phyloP scores from a whole-genome alignment of 257 asterid genomes.

The Ligustrum vulgare region DNA sequence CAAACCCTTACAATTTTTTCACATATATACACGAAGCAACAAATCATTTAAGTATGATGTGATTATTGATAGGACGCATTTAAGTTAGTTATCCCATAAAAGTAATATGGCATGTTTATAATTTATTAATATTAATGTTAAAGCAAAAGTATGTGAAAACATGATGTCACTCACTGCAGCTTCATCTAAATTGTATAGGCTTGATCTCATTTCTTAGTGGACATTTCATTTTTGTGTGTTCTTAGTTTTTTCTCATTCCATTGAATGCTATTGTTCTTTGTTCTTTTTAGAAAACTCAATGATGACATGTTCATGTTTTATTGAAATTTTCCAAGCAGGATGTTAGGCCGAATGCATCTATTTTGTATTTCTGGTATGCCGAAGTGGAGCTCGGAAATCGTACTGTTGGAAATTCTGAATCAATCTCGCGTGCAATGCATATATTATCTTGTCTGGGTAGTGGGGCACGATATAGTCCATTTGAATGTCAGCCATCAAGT shows the following conservation, averaged over 20 bases:
- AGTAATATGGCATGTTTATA: background rate
- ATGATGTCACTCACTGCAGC: background rate
- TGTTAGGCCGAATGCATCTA: slow-evolving; percentile 53
- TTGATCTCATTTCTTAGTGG: background rate
- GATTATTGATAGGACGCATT: background rate
- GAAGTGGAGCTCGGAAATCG: slow-evolving; percentile 67
- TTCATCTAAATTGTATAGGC: background rate
- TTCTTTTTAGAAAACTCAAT: background rate
- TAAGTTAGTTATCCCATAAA: background rate
- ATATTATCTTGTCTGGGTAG: slow-evolving; percentile 85
- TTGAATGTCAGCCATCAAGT: slow-evolving; percentile 62
- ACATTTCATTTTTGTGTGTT: background rate
- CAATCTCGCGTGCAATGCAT: slow-evolving; percentile 72
- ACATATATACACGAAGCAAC: background rate
- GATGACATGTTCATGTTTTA: slow-evolving; percentile 15
- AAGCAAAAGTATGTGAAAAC: background rate
- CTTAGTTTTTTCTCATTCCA: background rate
- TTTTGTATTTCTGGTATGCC: slow-evolving; percentile 90
- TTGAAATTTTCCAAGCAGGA: slow-evolving; percentile 48
- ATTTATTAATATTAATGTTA: background rate
- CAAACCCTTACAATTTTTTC: no score
- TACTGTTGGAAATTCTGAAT: slow-evolving; percentile 46
- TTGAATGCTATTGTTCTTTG: background rate
- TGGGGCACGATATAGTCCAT: slow-evolving; percentile 67
- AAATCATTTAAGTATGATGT: background rate